Evolutionary conservation across 768 basidiomycete species (phyloP).

Genomic region (Nevesoporus exiguus): DNA sequence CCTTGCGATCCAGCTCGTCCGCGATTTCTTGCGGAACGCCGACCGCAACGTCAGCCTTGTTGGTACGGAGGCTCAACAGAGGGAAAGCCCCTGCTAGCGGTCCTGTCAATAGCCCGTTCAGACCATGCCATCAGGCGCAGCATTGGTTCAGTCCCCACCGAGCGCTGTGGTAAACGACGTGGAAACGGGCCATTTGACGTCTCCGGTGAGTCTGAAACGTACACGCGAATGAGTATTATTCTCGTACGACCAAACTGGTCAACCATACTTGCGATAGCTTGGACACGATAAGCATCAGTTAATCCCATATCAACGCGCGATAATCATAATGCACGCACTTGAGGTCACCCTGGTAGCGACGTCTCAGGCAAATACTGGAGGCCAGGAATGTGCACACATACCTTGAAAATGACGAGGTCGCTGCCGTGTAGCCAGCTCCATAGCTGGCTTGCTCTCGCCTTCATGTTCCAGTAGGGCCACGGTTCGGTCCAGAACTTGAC

Average conservation of each 20-base stretch:
- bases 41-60: conserved; percentile 93
- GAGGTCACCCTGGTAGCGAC: conserved; percentile 67
- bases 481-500: conserved; percentile 71
- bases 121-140: background rate
- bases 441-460: conserved; percentile 46
- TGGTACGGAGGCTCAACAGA: conserved; percentile 82
- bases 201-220: conserved; percentile 72
- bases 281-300: conserved; percentile 1
- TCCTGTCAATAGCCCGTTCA: conserved; percentile 40
- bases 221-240: conserved; percentile 1
- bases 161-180: conserved; percentile 73
- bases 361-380: background rate
- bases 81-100: conserved; percentile 78
- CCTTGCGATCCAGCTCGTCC: conserved; percentile 61
- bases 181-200: conserved; percentile 81
- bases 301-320: background rate
- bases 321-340: conserved; percentile 57
- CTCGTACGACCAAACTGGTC: background rate
- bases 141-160: conserved; percentile 40
- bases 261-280: conserved; percentile 79
- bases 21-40: conserved; percentile 68
- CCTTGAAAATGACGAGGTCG: conserved; percentile 83
- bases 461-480: conserved; percentile 75
- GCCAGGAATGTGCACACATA: conserved; percentile 25
- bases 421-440: conserved; percentile 50